Base-by-base conservation (phyloP, 176 grass and related monocot genomes). In the Carex scoparia region DNA sequence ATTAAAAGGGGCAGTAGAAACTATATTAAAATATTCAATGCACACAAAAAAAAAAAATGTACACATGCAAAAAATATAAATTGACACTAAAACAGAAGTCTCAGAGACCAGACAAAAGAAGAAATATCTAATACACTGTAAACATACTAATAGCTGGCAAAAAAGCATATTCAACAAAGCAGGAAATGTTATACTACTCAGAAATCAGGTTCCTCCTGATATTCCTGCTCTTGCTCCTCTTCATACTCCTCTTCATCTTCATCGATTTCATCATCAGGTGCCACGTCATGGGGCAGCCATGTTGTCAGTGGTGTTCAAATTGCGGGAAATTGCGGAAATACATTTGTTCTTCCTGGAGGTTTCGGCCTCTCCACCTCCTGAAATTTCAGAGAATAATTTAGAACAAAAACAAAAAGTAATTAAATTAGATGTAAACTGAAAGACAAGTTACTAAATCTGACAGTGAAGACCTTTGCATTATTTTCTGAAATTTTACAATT, bases 161-260 rank as follows among this genome's bases (percentile, higher is more conserved):
- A 32, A 7, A 82, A 65, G 33, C 16, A 49, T 68, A n/a, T 62
- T 62, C 13, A 23, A 23, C 5, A 64, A 60, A 65, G 16, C 57
- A 44, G 33, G 19, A 65, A 42, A 44, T 42, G 33, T 19, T 40
- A 81, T 61, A 81, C 60, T 81, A 62, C 46, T 80, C 28, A 9
- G 16, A 31, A 40, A 40, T 40, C 38, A 5, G 38, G 38, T 40
- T 40, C 38, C 38, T 40, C 38, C 38, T 5, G 38, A 27, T 23
- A 0, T 81, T 42, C 7, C 58, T 81, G 58, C 15, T 60, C 58
- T 54, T 61, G 35, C 38, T 81, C 58, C 63, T 83, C 80, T 1
- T 81, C 79, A 19, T 55, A 6, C 40, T 83, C 33, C 58, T 48
- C 35, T 49, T 83, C 80, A 5, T 83, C 80, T 68, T 83, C 80